Percentiles rank a stretch among this genome's conserved stretches.
Evolutionary conservation across 306 rosid species (phyloP).

Genomic region (Cucurbita argyrosperma): DNA sequence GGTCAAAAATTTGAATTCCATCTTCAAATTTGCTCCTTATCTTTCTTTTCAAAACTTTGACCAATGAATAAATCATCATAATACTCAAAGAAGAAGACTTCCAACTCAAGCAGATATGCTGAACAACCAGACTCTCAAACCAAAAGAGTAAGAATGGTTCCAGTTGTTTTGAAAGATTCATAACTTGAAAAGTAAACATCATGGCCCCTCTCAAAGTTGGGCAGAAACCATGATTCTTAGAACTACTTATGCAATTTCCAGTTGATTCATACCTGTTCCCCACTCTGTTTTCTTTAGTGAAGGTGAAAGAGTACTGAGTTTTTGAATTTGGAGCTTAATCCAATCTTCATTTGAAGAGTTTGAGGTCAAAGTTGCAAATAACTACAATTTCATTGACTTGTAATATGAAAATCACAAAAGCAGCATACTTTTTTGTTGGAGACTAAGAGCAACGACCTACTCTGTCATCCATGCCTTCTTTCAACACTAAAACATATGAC

Average conservation of each 20-base stretch:
- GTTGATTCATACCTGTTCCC: neutral
- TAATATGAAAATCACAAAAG: neutral
- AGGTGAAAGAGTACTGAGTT: neutral
- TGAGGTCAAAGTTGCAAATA: neutral
- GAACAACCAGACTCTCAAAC: neutral
- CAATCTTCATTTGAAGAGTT: neutral
- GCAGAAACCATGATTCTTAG: neutral
- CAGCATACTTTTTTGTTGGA: neutral
- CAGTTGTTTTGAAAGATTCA: neutral
- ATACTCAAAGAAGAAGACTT: neutral
- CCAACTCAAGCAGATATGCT: neutral
- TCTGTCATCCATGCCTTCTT: neutral
- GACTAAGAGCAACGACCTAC: neutral
- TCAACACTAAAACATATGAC: neutral
- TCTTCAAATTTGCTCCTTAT: neutral
- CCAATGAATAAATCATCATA: neutral
- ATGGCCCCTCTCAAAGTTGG: neutral
- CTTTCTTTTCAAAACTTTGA: neutral
- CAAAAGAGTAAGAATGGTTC: neutral
- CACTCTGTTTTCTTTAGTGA: neutral
- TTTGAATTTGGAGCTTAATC: neutral
- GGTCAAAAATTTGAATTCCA: neutral
- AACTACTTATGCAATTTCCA: neutral
- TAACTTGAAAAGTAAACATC: neutral
- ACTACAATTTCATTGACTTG: neutral